Evolutionary conservation across 1,284 basidiomycete species (phyloP).

Genomic region (Trichosporon sp.): DNA sequence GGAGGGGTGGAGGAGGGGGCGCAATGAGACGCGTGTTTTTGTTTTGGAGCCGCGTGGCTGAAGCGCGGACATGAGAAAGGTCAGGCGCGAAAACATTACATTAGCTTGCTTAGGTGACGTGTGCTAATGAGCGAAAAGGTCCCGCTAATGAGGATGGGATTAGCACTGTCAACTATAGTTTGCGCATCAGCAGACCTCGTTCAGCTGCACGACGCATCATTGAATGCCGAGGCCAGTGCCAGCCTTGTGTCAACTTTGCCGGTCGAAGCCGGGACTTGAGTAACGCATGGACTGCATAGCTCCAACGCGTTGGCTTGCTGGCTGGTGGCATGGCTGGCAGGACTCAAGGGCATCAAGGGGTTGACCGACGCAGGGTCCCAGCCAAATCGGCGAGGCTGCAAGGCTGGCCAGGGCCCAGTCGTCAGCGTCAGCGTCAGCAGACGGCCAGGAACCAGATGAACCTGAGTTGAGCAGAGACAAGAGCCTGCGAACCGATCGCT

Average conservation of each 20-base stretch:
- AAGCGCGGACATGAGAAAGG: background rate
- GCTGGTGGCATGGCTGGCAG: too few relatives aligned
- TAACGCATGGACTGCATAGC: too few relatives aligned
- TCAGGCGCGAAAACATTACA: background rate
- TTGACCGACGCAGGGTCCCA: background rate
- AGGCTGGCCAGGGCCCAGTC: background rate
- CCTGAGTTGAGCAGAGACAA: background rate
- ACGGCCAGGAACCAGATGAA: background rate
- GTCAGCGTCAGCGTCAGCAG: background rate
- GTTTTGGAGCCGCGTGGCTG: background rate
- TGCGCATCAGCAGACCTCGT: too few relatives aligned
- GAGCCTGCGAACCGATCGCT: background rate
- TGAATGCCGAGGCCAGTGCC: background rate
- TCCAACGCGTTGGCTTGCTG: too few relatives aligned
- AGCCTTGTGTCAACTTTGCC: background rate
- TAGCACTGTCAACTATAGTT: background rate
- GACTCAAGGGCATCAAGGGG: too few relatives aligned
- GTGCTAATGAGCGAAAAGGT: background rate
- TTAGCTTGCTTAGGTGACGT: too few relatives aligned
- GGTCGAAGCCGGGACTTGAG: background rate
- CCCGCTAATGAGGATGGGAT: background rate
- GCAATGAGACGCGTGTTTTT: conserved; percentile 1
- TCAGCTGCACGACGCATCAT: too few relatives aligned
- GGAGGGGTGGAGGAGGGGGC: background rate
- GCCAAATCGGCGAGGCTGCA: too few relatives aligned